Conservation (phyloP, 306 rosid species). For the Myrica gale region DNA sequence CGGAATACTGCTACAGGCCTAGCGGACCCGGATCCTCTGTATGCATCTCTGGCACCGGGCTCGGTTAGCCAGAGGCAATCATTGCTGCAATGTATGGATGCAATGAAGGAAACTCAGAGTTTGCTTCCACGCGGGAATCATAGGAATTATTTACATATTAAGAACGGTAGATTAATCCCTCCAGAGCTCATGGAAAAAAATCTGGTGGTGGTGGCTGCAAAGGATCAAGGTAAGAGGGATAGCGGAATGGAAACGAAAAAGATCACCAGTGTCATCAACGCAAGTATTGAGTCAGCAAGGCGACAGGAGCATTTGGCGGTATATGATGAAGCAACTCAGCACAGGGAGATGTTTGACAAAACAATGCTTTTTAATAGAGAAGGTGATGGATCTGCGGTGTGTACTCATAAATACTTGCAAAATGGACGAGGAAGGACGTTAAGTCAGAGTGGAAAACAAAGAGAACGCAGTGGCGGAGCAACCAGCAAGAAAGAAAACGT, state of each 20-base stretch:
- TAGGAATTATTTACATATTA: background rate
- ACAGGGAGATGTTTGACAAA: conserved; percentile 36
- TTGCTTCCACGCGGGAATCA: background rate
- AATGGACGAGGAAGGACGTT: background rate
- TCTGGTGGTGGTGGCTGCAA: background rate
- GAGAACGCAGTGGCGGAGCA: conserved; percentile 35
- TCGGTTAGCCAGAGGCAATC: background rate
- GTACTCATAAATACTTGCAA: conserved; percentile 23
- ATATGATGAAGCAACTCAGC: conserved; percentile 24
- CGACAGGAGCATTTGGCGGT: conserved; percentile 39
- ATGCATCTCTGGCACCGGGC: background rate
- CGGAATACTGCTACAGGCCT: background rate
- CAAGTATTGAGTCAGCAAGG: conserved; percentile 31
- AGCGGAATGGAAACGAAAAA: conserved; percentile 27
- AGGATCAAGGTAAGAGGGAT: background rate
- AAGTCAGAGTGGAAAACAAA: conserved; percentile 12
- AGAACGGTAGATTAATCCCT: background rate
- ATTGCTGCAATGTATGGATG: background rate
- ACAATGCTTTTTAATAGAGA: conserved; percentile 26
- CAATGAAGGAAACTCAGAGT: background rate
- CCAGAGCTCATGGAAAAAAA: background rate
- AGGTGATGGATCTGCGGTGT: conserved; percentile 11
- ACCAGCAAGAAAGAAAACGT: conserved; percentile 29
- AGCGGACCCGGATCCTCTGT: background rate
- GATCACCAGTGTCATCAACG: conserved; percentile 1